These are phyloP conservation scores for Termitomyces sp. DNA, from an alignment of 768 basidiomycete genomes.

Conservation along the genomic window DNA sequence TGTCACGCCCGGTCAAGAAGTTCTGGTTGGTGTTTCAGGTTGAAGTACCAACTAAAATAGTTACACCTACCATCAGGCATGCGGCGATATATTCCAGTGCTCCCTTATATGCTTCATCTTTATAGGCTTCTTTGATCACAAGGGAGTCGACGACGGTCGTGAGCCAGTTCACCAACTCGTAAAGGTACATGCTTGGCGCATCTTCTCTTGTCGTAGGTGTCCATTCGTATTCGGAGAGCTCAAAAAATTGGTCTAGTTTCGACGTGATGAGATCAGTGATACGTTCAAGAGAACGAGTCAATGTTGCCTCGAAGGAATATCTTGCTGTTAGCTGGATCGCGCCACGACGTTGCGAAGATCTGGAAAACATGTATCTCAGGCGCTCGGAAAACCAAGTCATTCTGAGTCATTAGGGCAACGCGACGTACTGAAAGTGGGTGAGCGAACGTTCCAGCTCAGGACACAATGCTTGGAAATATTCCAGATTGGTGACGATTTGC, in stretches of 20 bases:
- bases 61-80: conserved; percentile 73
- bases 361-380: conserved; percentile 23
- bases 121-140: conserved; percentile 78
- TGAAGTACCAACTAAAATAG: not conserved
- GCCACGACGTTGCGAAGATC: conserved; percentile 82
- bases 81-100: conserved; percentile 88
- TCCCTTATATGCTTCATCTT: conserved; percentile 85
- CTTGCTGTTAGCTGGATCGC: conserved; percentile 65
- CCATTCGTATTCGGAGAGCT: conserved; percentile 94
- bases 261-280: conserved; percentile 82
- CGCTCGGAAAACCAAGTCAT: not conserved
- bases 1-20: conserved; percentile 73
- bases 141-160: conserved; percentile 93
- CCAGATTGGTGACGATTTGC: conserved; percentile 89
- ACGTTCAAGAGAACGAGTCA: conserved; percentile 66
- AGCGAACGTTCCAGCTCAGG: conserved; percentile 81
- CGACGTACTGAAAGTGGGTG: conserved; percentile 67
- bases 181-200: conserved; percentile 89
- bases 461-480: conserved; percentile 87
- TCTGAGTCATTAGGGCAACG: conserved; percentile 7
- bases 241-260: conserved; percentile 95
- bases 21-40: conserved; percentile 40
- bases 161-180: conserved; percentile 94
- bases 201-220: conserved; percentile 66
- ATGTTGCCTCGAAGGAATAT: conserved; percentile 64